A percentile compares a stretch with the other conserved stretches of the same genome.
These are phyloP conservation scores for Neurospora sp. DNA, from an alignment of 495 filamentous ascomycete species.

Conservation along the genomic window DNA sequence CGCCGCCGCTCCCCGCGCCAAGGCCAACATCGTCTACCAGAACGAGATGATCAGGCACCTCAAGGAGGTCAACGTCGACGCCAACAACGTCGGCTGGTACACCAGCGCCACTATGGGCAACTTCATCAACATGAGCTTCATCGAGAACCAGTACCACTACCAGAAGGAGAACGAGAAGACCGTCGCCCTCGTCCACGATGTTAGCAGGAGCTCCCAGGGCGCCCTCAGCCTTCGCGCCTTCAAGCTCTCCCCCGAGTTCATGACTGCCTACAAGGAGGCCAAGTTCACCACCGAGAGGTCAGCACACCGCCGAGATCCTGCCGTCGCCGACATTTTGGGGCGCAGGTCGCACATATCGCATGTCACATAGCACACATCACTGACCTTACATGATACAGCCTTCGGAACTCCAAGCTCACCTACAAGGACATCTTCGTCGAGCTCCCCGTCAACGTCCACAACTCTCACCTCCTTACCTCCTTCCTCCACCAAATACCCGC, in stretches of 20 bases:
- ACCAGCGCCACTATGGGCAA: slow-evolving; percentile 98
- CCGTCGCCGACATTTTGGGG: not conserved
- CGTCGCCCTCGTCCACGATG: slow-evolving; percentile 90
- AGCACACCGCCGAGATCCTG: slow-evolving; percentile 14
- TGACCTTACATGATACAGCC: slow-evolving; percentile 40
- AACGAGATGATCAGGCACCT: slow-evolving; percentile 95
- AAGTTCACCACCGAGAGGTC: slow-evolving; percentile 96
- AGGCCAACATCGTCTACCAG: slow-evolving; percentile 81
- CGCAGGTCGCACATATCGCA: not conserved
- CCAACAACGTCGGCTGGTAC: slow-evolving; percentile 98
- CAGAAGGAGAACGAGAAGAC: slow-evolving; percentile 93
- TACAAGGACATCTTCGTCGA: slow-evolving; percentile 93
- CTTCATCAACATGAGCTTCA: slow-evolving; percentile 86
- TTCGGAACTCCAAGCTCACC: slow-evolving; percentile 83
- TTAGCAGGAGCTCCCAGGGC: slow-evolving; percentile 86
- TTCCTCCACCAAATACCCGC: slow-evolving; percentile 78
- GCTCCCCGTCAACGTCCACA: slow-evolving; percentile 85
- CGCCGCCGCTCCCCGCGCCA: slow-evolving; percentile 80
- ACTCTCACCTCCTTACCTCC: slow-evolving; percentile 91
- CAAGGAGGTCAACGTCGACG: slow-evolving; percentile 95
- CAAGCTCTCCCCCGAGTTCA: slow-evolving; percentile 78
- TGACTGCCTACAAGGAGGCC: slow-evolving; percentile 85
- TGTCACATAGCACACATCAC: not conserved
- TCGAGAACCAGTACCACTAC: slow-evolving; percentile 97
- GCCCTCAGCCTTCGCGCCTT: slow-evolving; percentile 84